Conservation (phyloP, 2,329 filamentous ascomycete genomes). For the Ascochyta pisi region DNA sequence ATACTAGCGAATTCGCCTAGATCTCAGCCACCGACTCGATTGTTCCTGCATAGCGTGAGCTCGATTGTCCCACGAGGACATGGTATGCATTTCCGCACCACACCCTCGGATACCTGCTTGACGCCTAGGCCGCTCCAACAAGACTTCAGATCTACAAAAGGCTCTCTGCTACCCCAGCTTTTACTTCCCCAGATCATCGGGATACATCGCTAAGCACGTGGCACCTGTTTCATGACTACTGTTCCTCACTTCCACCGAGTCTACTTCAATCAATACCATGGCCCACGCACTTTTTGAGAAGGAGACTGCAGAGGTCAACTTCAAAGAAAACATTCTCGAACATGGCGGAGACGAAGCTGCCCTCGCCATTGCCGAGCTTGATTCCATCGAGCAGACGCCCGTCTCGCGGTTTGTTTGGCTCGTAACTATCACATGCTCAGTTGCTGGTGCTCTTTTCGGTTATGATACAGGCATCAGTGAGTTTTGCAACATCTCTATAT, state of each 20-base stretch:
- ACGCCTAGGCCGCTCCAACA: background rate
- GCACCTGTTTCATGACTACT: background rate
- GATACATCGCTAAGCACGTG: background rate
- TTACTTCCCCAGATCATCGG: slow-evolving; percentile 8
- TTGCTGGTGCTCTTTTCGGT: slow-evolving; percentile 43
- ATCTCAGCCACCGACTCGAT: slow-evolving; percentile 1
- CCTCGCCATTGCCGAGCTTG: slow-evolving; percentile 9
- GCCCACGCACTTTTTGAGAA: slow-evolving; percentile 1
- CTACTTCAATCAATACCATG: slow-evolving; percentile 4
- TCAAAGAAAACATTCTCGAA: slow-evolving; percentile 2
- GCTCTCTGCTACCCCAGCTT: slow-evolving; percentile 1
- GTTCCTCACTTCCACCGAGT: background rate
- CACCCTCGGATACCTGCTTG: background rate
- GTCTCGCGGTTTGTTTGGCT: slow-evolving; percentile 11
- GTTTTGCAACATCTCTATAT: background rate
- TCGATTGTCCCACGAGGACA: background rate
- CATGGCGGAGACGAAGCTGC: slow-evolving; percentile 2
- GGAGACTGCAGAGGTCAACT: background rate
- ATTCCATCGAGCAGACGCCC: slow-evolving; percentile 14
- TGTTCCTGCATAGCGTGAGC: background rate
- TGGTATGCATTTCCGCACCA: slow-evolving; percentile 1
- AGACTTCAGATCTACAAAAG: slow-evolving; percentile 3
- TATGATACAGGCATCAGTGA: slow-evolving; percentile 48
- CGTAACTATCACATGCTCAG: slow-evolving; percentile 17
- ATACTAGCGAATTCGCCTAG: background rate